phyloP scores from a whole-genome alignment of 2,329 filamentous ascomycete species.

The Talaromyces marneffei region DNA sequence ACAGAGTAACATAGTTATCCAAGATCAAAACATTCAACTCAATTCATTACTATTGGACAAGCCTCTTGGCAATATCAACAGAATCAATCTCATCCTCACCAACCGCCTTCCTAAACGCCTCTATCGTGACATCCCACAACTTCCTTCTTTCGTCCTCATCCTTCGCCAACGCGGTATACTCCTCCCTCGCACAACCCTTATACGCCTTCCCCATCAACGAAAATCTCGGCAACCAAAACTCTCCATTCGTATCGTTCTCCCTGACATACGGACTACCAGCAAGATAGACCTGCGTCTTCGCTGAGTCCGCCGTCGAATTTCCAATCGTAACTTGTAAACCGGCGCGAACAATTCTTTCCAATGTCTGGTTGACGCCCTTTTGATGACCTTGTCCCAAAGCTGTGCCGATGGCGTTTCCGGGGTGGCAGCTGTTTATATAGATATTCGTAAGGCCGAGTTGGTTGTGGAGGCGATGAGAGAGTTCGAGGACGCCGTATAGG shows the following conservation, averaged over 20 bases:
- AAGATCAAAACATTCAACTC: not conserved
- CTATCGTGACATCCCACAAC: constrained; percentile 9
- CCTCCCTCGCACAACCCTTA: constrained; percentile 6
- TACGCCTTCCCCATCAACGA: constrained; percentile 3
- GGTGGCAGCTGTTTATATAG: constrained; percentile 12
- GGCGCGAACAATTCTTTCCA: not conserved
- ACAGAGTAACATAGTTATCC: no score
- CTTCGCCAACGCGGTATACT: constrained; percentile 9
- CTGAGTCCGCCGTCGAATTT: constrained; percentile 5
- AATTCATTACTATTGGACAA: not conserved
- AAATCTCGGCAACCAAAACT: constrained; percentile 10
- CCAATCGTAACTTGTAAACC: constrained; percentile 5
- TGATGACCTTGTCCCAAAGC: constrained; percentile 6
- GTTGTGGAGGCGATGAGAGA: not conserved
- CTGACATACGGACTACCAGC: constrained; percentile 3
- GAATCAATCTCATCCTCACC: constrained; percentile 8
- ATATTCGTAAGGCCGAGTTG: not conserved
- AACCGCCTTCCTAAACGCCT: constrained; percentile 8
- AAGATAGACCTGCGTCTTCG: constrained; percentile 14
- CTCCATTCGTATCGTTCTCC: not conserved
- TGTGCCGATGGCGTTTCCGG: constrained; percentile 10
- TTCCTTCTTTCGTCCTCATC: constrained; percentile 8
- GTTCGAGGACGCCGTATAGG: constrained; percentile 5
- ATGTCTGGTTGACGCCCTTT: constrained; percentile 2
- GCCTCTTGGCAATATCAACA: constrained; percentile 3